A percentile compares a stretch with the other conserved stretches of the same genome.
phyloP scores from a whole-genome alignment of 768 basidiomycete genomes.

The Boletus tylopilopsis region DNA sequence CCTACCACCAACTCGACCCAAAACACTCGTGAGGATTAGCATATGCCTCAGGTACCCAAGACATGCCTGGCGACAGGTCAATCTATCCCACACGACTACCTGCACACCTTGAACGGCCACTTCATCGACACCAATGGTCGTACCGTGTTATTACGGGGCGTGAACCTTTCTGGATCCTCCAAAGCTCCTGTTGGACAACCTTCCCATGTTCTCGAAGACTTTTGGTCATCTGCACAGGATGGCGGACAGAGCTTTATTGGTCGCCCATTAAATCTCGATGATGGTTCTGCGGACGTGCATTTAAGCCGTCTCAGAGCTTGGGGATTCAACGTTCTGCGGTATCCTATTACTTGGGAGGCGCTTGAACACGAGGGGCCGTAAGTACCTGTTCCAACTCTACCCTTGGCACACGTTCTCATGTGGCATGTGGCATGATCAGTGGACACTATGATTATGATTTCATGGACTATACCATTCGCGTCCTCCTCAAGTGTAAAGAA shows the following conservation, averaged over 20 bases:
- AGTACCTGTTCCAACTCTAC: constrained; percentile 37
- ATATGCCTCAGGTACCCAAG: constrained; percentile 21
- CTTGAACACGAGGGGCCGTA: constrained; percentile 94
- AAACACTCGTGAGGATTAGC: background rate
- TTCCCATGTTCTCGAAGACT: constrained; percentile 63
- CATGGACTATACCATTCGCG: constrained; percentile 86
- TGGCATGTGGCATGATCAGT: constrained; percentile 36
- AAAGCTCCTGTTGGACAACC: constrained; percentile 78
- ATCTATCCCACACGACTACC: constrained; percentile 31
- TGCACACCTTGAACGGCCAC: constrained; percentile 63
- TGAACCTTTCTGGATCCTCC: constrained; percentile 87
- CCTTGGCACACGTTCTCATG: background rate
- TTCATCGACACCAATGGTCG: constrained; percentile 77
- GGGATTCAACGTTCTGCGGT: constrained; percentile 88
- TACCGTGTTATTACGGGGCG: constrained; percentile 83
- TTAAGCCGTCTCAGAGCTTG: constrained; percentile 81
- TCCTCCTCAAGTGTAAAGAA: constrained; percentile 87
- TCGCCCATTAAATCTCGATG: constrained; percentile 78
- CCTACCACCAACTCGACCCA: background rate
- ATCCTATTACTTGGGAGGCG: constrained; percentile 91
- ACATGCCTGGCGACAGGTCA: constrained; percentile 19
- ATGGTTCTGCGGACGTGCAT: constrained; percentile 82
- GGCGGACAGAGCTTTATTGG: constrained; percentile 72
- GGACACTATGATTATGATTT: constrained; percentile 88
- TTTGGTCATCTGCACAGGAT: constrained; percentile 77